phyloP scores from a whole-genome alignment of 768 basidiomycete genomes.

The Leccinum pellstonianum region DNA sequence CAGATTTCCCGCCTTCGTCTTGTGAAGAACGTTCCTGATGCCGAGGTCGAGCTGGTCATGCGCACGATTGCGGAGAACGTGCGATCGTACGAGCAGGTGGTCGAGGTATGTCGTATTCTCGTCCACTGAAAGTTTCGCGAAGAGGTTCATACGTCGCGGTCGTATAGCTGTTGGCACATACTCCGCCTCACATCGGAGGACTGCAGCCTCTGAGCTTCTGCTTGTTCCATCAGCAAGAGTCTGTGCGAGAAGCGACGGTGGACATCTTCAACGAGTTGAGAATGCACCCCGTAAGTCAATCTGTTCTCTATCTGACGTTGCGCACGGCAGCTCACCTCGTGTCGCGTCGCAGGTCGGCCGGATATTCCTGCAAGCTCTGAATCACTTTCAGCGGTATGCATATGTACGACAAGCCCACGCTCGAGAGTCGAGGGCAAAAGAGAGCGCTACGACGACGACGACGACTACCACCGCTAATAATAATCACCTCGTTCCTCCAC shows the following conservation, averaged over 20 bases:
- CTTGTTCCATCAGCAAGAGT: conserved; percentile 83
- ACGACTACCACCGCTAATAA: conserved; percentile 17
- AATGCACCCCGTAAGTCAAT: conserved; percentile 61
- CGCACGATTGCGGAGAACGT: conserved; percentile 68
- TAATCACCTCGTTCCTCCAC: conserved; percentile 37
- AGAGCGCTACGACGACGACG: conserved; percentile 16
- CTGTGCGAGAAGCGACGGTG: conserved; percentile 74
- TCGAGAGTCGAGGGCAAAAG: conserved; percentile 45
- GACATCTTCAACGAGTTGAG: conserved; percentile 83
- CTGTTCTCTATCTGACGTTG: background rate
- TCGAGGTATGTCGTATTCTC: conserved; percentile 58
- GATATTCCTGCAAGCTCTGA: conserved; percentile 72
- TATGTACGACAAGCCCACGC: conserved; percentile 81
- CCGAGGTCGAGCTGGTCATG: conserved; percentile 76
- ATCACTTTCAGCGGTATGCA: conserved; percentile 87
- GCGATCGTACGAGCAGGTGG: conserved; percentile 81
- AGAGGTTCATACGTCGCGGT: background rate
- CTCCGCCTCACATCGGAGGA: conserved; percentile 78
- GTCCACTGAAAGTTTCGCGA: no score
- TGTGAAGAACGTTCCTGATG: conserved; percentile 66
- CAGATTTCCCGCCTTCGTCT: conserved; percentile 82
- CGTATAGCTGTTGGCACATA: conserved; percentile 71
- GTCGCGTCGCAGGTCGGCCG: conserved; percentile 61
- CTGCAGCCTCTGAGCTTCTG: conserved; percentile 85
- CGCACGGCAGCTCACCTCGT: background rate